Evolutionary conservation across 169 alveolate genomes (phyloP), one percentile per base, ranked within the genome.

Genomic region (Plasmodium gonderi): DNA sequence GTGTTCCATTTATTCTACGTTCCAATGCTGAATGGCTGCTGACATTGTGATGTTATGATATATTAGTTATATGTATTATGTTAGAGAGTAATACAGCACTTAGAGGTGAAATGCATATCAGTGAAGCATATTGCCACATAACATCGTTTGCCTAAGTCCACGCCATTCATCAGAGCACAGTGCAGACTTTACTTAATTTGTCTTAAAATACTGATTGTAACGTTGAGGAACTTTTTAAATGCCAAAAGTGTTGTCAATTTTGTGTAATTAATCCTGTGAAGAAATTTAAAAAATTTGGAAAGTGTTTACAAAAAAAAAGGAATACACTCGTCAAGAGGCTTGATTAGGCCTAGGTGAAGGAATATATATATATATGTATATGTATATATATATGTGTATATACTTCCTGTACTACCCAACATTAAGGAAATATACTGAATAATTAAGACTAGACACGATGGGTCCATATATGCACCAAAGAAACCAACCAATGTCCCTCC

Each of bases 401-500:
- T n/a, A n/a, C n/a, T n/a, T n/a, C n/a, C n/a, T n/a, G n/a, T n/a
- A n/a, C n/a, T n/a, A n/a, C n/a, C n/a, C n/a, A n/a, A n/a, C n/a
- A n/a, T n/a, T n/a, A n/a, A n/a, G n/a, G n/a, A n/a, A 60, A 54
- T 5, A 54, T 11, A 54, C 69, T 31, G 69, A 54, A 72, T 44
- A 9, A 42, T 29, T 23, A 8, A 40, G 38, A 5, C 67, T 29
- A 78, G 44, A 76, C 20, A 90, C 51, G 67, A 77, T 75, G 91
- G 96, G 93, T 3, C 90, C 93, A 1, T 74, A 42, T 74, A 42
- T 83, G 42, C 64, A 81, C 31, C 95, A 94, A 79, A 94, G 89
- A 38, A 80, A 75, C 60, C 96, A 97, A 49, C 83, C 95, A 90
- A 91, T 94, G 95, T 96, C 97, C 91, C 82, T 94, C 78, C 93